Evolutionary conservation across 306 rosid genomes (phyloP).

Genomic region (Prunus salicina): DNA sequence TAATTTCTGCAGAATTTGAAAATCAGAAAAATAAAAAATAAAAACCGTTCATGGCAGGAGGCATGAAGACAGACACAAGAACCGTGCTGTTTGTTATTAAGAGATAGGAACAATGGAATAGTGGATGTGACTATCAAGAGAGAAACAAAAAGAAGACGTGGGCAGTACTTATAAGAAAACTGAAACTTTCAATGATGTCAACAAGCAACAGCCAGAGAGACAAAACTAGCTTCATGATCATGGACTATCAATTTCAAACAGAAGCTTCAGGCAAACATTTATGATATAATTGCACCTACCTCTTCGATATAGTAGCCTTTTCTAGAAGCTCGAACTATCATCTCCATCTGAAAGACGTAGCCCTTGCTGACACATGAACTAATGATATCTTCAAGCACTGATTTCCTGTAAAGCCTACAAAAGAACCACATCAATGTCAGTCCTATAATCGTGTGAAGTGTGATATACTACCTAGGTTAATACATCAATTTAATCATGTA

Average conservation of each 20-base stretch:
- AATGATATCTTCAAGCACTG: slow-evolving; percentile 89
- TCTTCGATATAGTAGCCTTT: slow-evolving; percentile 88
- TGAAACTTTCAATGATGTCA: neutral
- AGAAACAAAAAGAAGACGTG: neutral
- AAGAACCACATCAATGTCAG: slow-evolving; percentile 20
- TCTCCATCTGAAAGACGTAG: slow-evolving; percentile 98
- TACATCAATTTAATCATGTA: slow-evolving; percentile 30
- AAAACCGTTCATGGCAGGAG: neutral
- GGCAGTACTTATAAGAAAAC: neutral
- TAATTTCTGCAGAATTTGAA: neutral
- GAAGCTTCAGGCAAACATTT: slow-evolving; percentile 1
- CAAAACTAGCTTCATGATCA: neutral
- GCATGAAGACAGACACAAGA: neutral
- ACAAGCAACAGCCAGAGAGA: neutral
- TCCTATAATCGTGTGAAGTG: slow-evolving; percentile 21
- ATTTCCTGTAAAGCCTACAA: slow-evolving; percentile 78
- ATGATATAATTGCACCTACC: slow-evolving; percentile 56
- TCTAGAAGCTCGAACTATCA: slow-evolving; percentile 96
- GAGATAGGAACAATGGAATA: neutral
- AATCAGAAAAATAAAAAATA: neutral
- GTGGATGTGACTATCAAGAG: neutral
- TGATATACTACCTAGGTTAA: slow-evolving; percentile 16
- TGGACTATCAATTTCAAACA: slow-evolving; percentile 7
- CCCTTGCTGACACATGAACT: slow-evolving; percentile 92
- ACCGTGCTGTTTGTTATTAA: neutral